A percentile compares a stretch with the other conserved stretches of the same genome.
Evolutionary conservation across 2,329 filamentous ascomycete species (phyloP).

Genomic region (Arthrobotrys conoides): DNA sequence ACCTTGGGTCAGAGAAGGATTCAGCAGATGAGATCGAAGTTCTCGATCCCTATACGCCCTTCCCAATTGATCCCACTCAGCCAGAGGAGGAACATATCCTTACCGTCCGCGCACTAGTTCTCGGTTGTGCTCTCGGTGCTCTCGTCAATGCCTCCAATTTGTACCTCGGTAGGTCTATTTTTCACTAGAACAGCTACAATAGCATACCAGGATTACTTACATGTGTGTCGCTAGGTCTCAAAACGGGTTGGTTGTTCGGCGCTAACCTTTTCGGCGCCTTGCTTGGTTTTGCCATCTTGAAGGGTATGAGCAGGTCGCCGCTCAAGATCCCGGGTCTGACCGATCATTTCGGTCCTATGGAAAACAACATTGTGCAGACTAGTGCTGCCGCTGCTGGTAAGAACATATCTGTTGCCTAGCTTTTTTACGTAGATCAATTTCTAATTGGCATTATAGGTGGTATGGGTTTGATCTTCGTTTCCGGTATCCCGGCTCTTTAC

Average conservation of each 20-base stretch:
- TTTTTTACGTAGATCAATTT: background rate
- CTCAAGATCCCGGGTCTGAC: conserved; percentile 71
- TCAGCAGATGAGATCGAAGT: conserved; percentile 44
- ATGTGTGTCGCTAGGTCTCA: conserved; percentile 67
- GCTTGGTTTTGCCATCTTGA: conserved; percentile 74
- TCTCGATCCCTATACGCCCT: conserved; percentile 65
- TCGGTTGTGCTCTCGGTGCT: conserved; percentile 73
- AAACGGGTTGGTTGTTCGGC: conserved; percentile 71
- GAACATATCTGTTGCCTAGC: background rate
- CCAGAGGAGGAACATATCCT: conserved; percentile 70
- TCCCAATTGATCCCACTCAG: conserved; percentile 68
- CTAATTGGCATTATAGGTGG: conserved; percentile 66
- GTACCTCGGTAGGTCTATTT: conserved; percentile 70
- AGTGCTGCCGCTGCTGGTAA: conserved; percentile 72
- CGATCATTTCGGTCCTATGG: conserved; percentile 73
- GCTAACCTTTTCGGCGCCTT: conserved; percentile 72
- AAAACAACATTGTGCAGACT: conserved; percentile 76
- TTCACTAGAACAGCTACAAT: background rate
- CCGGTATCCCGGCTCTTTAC: conserved; percentile 75
- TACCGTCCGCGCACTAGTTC: conserved; percentile 72
- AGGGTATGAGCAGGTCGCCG: conserved; percentile 69
- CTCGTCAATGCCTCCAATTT: conserved; percentile 76
- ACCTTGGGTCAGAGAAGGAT: conserved; percentile 48
- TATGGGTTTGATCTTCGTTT: conserved; percentile 73
- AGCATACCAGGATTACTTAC: background rate